phyloP scores from a whole-genome alignment of 2,329 filamentous ascomycete genomes.

The Botrytis tulipae region DNA sequence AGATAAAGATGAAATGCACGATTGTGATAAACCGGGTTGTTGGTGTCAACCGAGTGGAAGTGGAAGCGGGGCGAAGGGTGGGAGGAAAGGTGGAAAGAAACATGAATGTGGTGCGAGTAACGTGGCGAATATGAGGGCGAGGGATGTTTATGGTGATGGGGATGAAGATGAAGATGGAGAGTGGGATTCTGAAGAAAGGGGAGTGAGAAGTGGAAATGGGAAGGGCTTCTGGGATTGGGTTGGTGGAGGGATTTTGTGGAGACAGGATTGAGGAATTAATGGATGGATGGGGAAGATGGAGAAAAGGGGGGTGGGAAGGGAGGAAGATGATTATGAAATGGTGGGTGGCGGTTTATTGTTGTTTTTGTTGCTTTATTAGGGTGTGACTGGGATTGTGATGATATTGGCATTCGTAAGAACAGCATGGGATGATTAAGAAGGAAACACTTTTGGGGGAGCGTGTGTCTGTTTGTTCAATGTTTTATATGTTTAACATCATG shows the following conservation, averaged over 20 bases:
- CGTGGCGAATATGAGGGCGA: slow-evolving; percentile 9
- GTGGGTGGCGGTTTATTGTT: background rate
- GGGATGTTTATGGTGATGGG: background rate
- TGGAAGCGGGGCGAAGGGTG: background rate
- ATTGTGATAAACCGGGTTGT: background rate
- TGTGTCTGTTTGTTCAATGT: background rate
- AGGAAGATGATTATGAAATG: too few relatives aligned
- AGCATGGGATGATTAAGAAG: background rate
- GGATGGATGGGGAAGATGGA: too few relatives aligned
- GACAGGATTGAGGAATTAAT: background rate
- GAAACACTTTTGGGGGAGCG: background rate
- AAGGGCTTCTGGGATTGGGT: slow-evolving; percentile 10
- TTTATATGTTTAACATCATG: background rate
- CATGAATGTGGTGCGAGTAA: background rate
- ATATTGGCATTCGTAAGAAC: background rate
- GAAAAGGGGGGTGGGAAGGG: too few relatives aligned
- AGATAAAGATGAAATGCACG: background rate
- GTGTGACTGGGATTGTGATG: too few relatives aligned
- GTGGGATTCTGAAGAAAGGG: background rate
- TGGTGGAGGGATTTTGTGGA: slow-evolving; percentile 7
- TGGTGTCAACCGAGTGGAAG: background rate
- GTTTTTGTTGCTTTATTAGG: background rate
- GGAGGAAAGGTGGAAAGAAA: background rate
- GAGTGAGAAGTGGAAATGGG: background rate
- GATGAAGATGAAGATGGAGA: background rate